Percentiles rank a stretch among this genome's conserved stretches.
phyloP scores from a whole-genome alignment of 2,329 filamentous ascomycete species.

The Diaporthe destruens region DNA sequence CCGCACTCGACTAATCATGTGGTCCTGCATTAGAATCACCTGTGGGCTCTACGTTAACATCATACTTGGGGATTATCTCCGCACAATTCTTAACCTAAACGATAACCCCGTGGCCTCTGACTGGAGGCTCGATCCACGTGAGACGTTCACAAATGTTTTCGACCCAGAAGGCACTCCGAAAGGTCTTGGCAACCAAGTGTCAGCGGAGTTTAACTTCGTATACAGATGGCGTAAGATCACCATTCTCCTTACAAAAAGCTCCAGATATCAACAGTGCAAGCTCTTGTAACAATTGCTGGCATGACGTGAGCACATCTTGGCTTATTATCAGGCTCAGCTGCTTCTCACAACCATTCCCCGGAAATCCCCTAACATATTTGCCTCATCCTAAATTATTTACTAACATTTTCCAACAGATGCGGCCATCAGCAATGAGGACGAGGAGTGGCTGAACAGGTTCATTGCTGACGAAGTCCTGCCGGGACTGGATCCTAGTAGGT shows the following conservation, averaged over 20 bases:
- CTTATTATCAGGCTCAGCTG: not conserved
- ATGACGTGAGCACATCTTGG: not conserved
- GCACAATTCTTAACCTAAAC: not conserved
- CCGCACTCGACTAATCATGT: not conserved
- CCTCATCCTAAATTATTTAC: too few species aligned
- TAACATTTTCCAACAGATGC: not conserved
- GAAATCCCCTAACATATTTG: not conserved
- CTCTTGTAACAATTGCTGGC: not conserved
- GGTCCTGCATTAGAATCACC: not conserved
- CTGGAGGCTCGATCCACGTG: constrained; percentile 15
- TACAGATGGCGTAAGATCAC: constrained; percentile 5
- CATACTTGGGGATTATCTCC: constrained; percentile 12
- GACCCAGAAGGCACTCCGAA: not conserved
- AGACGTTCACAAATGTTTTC: constrained; percentile 3
- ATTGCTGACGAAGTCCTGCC: not conserved
- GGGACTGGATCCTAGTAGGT: not conserved
- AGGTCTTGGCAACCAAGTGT: constrained; percentile 8
- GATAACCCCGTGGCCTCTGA: constrained; percentile 1
- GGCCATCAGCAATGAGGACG: constrained; percentile 1
- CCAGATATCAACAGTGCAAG: too few species aligned
- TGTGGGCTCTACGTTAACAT: constrained; percentile 7
- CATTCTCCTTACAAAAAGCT: rapidly evolving
- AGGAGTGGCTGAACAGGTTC: constrained; percentile 12
- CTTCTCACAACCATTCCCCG: not conserved
- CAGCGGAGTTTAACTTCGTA: not conserved